Base-by-base conservation (phyloP, 352 stramenopile species). In the Globisporangium heterothallicum region DNA sequence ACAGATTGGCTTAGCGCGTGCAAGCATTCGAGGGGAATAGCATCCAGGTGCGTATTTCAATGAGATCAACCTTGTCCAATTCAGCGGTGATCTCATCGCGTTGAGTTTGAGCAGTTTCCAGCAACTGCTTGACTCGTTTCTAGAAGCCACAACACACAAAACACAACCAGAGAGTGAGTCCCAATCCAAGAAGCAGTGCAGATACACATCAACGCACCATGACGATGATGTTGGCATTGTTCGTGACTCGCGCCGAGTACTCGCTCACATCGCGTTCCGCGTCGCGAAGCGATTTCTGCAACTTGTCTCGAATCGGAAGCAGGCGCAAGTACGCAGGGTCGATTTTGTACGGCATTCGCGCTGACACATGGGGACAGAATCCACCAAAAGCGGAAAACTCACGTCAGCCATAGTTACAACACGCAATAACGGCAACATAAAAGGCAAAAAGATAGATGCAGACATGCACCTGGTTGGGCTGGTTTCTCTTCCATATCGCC, bases 101-200 rank as follows among this genome's bases (percentile, higher is more conserved):
- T 49, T 88, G 74, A 26, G 70, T 70, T 34, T 70, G 67, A 8
- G 73, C 76, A 8, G 65, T 82, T 45, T 92, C 78, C 32, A 89
- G 73, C 74, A 89, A 82, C 72, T 86, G 75, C 56, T 88, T 88
- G 63, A 89, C 86, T 7, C 76, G 76, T 59, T 86, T 86, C 78
- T 90, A 54, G 54, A n/a, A 21, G 25, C 4, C 36, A 50, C 32
- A 13, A 22, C 7, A 41, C 38, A 49, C 7, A 12, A 14, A 41
- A 18, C 26, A 54, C 42, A 49, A 22, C 4, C n/a, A 42, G 21
- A 53, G 18, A 49, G 25, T 8, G 25, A 49, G 34, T 16, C 49
- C 14, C 57, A 32, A 42, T 51, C 18, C 22, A 42, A 22, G n/a
- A 16, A 52, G 38, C 21, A 46, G n/a, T 8, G n/a, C 30, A 13